These are phyloP conservation scores for Vanrija sp. DNA, from an alignment of 1,284 basidiomycete species.

Conservation along the genomic window DNA sequence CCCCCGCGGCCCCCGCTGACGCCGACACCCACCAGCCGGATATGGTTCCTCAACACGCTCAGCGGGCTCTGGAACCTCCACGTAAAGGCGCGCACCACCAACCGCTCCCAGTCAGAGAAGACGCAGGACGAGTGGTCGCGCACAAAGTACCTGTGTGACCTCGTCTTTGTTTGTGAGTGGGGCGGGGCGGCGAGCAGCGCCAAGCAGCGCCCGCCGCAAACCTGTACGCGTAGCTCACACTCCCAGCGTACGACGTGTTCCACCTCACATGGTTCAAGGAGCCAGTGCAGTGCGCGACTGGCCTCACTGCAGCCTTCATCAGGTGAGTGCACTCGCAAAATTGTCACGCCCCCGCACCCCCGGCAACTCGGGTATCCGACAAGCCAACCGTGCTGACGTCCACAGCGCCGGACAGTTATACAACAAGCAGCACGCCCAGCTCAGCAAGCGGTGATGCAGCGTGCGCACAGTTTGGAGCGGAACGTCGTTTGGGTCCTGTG, in stretches of 20 bases:
- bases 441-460: too few relatives aligned
- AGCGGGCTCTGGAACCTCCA: constrained; percentile 38
- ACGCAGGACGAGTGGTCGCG: constrained; percentile 31
- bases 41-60: constrained; percentile 42
- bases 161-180: constrained; percentile 43
- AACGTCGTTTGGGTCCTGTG: too few relatives aligned
- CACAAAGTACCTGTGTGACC: constrained; percentile 38
- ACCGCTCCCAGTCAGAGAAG: constrained; percentile 12
- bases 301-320: constrained; percentile 36
- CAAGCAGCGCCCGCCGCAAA: neutral
- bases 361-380: neutral
- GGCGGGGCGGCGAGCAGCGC: neutral
- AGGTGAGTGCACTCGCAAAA: constrained; percentile 25
- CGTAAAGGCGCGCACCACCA: constrained; percentile 6
- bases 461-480: too few relatives aligned
- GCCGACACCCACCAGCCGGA: constrained; percentile 23
- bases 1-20: neutral
- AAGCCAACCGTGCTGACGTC: too few relatives aligned
- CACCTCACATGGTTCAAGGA: constrained; percentile 31
- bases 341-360: neutral
- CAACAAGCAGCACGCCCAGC: too few relatives aligned
- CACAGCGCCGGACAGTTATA: too few relatives aligned
- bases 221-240: neutral
- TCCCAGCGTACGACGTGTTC: constrained; percentile 43
- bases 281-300: constrained; percentile 40